These are phyloP conservation scores for Xylaria castorea DNA, from an alignment of 495 filamentous ascomycete genomes.

Conservation along the genomic window DNA sequence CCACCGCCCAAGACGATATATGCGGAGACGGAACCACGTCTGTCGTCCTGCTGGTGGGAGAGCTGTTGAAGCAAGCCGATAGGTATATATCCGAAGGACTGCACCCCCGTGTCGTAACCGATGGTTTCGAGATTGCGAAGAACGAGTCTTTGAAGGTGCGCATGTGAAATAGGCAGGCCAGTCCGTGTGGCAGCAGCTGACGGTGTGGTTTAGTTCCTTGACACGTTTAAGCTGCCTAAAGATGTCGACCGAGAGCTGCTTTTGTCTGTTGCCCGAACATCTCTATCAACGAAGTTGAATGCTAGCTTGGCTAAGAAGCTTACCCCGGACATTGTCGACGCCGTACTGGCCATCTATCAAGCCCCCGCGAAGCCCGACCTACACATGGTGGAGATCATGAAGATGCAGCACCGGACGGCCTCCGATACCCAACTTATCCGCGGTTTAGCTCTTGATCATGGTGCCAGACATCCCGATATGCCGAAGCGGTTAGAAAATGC, in stretches of 20 bases:
- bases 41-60: conserved; percentile 92
- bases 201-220: conserved; percentile 74
- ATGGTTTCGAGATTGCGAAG: conserved; percentile 98
- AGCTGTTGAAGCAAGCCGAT: conserved; percentile 96
- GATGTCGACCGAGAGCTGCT: conserved; percentile 93
- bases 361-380: conserved; percentile 91
- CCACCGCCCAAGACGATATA: conserved; percentile 98
- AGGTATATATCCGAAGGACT: conserved; percentile 92
- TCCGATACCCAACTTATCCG: conserved; percentile 95
- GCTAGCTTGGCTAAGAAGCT: conserved; percentile 86
- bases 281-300: conserved; percentile 93
- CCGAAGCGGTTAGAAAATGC: conserved; percentile 95
- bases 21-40: conserved; percentile 98
- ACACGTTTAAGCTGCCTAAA: conserved; percentile 86
- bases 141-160: conserved; percentile 84
- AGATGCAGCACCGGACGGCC: conserved; percentile 97
- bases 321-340: conserved; percentile 92
- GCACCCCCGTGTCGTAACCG: conserved; percentile 95
- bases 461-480: conserved; percentile 97
- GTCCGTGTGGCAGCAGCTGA: not conserved
- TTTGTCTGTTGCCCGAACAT: conserved; percentile 91
- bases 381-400: conserved; percentile 99
- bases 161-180: not conserved
- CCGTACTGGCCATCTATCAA: conserved; percentile 91
- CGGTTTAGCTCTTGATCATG: conserved; percentile 92